Evolutionary conservation across 1,139 yeast species (phyloP).

Genomic region (Kluyveromyces marxianus): DNA sequence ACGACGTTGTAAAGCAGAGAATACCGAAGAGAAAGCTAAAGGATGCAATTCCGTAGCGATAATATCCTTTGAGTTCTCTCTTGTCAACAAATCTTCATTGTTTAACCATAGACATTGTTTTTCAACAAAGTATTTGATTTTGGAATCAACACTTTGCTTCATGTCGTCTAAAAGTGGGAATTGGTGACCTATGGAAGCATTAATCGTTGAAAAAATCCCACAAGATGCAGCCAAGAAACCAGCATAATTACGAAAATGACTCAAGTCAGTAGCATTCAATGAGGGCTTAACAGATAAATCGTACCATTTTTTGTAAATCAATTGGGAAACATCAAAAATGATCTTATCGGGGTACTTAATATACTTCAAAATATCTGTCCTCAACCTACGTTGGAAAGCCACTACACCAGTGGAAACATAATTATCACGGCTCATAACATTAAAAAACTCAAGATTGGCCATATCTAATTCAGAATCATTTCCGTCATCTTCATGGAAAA

Average conservation of each 20-base stretch:
- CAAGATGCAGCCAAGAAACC: slow-evolving; percentile 55
- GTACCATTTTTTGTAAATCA: slow-evolving; percentile 52
- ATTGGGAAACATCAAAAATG: slow-evolving; percentile 53
- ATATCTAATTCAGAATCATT: slow-evolving; percentile 12
- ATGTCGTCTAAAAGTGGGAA: slow-evolving; percentile 27
- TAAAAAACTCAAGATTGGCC: slow-evolving; percentile 42
- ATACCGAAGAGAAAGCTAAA: slow-evolving; percentile 34
- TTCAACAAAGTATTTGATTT: slow-evolving; percentile 44
- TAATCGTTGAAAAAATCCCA: slow-evolving; percentile 42
- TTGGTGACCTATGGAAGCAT: slow-evolving; percentile 28
- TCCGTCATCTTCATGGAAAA: neutral
- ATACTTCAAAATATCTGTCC: slow-evolving; percentile 44
- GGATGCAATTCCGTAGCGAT: slow-evolving; percentile 41
- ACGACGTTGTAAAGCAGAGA: slow-evolving; percentile 24
- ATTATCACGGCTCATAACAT: slow-evolving; percentile 46
- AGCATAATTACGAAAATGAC: slow-evolving; percentile 50
- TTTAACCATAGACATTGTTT: slow-evolving; percentile 38
- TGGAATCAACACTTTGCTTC: slow-evolving; percentile 34
- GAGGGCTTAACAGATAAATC: slow-evolving; percentile 23
- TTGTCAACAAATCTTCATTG: slow-evolving; percentile 44
- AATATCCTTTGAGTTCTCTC: slow-evolving; percentile 44
- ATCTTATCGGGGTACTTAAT: slow-evolving; percentile 54
- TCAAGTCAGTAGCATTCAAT: slow-evolving; percentile 25
- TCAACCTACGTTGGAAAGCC: slow-evolving; percentile 63
- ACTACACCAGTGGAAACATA: slow-evolving; percentile 66